A percentile compares a stretch with the other conserved stretches of the same genome.
These are phyloP conservation scores for Lactarius sp. DNA, from an alignment of 768 basidiomycete species.

Conservation along the genomic window DNA sequence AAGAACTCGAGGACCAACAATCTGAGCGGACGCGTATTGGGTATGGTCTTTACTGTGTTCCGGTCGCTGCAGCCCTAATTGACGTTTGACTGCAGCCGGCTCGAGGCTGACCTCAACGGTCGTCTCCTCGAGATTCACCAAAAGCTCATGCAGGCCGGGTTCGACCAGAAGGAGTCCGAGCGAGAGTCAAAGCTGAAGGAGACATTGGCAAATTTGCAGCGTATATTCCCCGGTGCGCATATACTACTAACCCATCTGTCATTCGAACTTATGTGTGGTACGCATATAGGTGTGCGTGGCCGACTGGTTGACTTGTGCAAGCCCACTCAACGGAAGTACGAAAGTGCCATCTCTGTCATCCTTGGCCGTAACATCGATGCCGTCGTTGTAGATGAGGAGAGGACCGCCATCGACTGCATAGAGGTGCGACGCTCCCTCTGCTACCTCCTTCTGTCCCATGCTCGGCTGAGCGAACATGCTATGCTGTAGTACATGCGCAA, in stretches of 20 bases:
- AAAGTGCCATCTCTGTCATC: conserved; percentile 85
- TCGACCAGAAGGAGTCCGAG: conserved; percentile 83
- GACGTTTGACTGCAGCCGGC: conserved; percentile 49
- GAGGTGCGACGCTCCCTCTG: conserved; percentile 48
- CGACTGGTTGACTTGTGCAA: conserved; percentile 93
- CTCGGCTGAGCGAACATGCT: neutral
- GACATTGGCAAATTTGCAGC: conserved; percentile 73
- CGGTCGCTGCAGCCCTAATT: neutral
- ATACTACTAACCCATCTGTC: neutral
- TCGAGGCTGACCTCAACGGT: conserved; percentile 89
- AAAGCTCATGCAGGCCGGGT: conserved; percentile 84
- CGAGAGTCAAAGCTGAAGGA: conserved; percentile 82
- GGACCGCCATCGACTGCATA: conserved; percentile 95
- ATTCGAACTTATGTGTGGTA: neutral
- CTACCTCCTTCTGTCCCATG: neutral
- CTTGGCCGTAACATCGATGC: conserved; percentile 94
- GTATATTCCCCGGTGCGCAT: conserved; percentile 76
- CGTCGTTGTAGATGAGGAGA: conserved; percentile 94
- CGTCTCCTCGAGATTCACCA: conserved; percentile 78
- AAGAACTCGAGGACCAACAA: conserved; percentile 80
- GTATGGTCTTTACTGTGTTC: conserved; percentile 40
- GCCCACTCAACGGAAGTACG: conserved; percentile 88
- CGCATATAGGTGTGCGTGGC: conserved; percentile 72
- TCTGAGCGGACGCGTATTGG: conserved; percentile 75
- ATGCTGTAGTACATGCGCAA: conserved; percentile 81